phyloP scores from a whole-genome alignment of 1,139 yeast species.

The Protomyces gravidus region DNA sequence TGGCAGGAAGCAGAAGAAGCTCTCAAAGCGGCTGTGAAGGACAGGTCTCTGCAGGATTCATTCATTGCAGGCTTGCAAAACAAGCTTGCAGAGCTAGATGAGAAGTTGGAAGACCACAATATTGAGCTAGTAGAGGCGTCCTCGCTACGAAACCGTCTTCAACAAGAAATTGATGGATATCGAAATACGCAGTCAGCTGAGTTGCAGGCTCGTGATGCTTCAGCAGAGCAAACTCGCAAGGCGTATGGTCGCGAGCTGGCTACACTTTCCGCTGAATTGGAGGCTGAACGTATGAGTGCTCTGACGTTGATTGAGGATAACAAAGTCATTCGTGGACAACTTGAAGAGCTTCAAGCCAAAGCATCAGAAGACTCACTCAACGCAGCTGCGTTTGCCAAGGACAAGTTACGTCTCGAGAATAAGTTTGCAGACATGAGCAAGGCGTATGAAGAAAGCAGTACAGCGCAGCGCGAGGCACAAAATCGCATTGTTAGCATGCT shows the following conservation, averaged over 20 bases:
- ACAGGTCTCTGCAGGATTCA: constrained; percentile 49
- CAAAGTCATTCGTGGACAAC: constrained; percentile 17
- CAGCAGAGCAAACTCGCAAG: constrained; percentile 29
- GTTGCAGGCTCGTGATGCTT: constrained; percentile 25
- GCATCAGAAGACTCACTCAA: constrained; percentile 24
- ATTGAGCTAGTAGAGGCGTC: constrained; percentile 54
- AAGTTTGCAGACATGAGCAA: constrained; percentile 51
- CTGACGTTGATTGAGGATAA: constrained; percentile 26
- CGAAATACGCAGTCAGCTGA: constrained; percentile 20
- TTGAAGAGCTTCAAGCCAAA: constrained; percentile 26
- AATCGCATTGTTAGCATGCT: constrained; percentile 40
- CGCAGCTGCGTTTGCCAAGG: constrained; percentile 41
- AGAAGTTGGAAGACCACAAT: constrained; percentile 55
- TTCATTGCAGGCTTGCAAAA: constrained; percentile 51
- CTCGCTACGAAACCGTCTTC: constrained; percentile 45
- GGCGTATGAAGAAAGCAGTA: constrained; percentile 48
- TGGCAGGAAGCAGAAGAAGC: constrained; percentile 54
- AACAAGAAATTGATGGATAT: constrained; percentile 49
- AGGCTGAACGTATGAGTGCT: constrained; percentile 24
- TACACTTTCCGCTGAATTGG: constrained; percentile 25
- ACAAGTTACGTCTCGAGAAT: constrained; percentile 50
- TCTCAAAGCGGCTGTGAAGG: constrained; percentile 54
- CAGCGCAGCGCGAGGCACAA: constrained; percentile 44
- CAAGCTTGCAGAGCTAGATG: constrained; percentile 54
- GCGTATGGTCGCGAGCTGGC: constrained; percentile 28